Base-by-base conservation (phyloP, 352 stramenopile genomes). In the Aphanomyces euteiches region DNA sequence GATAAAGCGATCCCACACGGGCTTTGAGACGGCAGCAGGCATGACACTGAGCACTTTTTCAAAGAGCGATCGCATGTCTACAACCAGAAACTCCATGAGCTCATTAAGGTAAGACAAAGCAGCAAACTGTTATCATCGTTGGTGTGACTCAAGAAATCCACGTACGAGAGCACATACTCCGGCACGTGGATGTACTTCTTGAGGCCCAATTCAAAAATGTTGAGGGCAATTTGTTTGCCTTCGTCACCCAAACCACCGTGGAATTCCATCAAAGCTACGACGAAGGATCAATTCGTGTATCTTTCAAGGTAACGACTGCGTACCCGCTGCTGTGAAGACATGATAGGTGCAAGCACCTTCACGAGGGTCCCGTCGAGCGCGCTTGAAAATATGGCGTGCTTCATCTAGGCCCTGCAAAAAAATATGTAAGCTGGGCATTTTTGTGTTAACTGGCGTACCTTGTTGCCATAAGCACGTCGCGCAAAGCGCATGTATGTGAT, bases 121-220 rank as follows among this genome's bases (percentile, higher is more conserved):
- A 47, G 28, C 85, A 69, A 77, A 96, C 86, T 96, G 73, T 94
- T 96, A 75, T 96, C 88, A 69, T 96, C 88, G 69, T 96, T 94
- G 45, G 92, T 75, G 58, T 96, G 88, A 1, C 84, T 75, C 8
- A 96, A 79, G 58, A 96, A 94, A 65, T 94, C 86, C 15, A 96
- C 71, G 66, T 96, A 96, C 71, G 85, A 92, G 40, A 93, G 47
- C 40, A 93, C 84, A 54, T 90, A 96, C 0, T 87, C 84, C 13
- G 84, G 86, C 57, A 93, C 85, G 39, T 96, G 85, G 59, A 96
- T 96, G 69, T 80, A 94, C 68, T 93, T 94, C 69, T 94, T 94
- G 63, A 96, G 75, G 8, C 86, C 88, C 19, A 96, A 67, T 74
- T 96, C 86, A 56, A 96, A 96, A 59, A 96, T 96, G 57, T 94